Conservation (phyloP, 2,329 filamentous ascomycete genomes). For the Fusarium udum region DNA sequence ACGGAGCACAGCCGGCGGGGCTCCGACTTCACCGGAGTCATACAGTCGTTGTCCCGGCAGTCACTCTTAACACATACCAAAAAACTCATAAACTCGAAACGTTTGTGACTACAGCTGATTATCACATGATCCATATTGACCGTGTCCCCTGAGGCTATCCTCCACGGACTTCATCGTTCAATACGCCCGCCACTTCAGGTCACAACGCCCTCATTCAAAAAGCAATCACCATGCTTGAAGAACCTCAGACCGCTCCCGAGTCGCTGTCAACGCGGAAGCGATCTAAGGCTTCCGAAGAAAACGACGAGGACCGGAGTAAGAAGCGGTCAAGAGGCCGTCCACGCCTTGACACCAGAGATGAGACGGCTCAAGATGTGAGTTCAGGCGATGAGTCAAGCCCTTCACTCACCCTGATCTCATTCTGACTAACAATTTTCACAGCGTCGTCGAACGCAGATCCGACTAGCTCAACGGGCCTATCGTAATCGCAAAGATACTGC, state of each 20-base stretch:
- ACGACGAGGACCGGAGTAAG: slow-evolving; percentile 55
- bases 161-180: not conserved
- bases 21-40: slow-evolving; percentile 1
- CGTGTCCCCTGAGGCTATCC: not conserved
- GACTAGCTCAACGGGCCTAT: slow-evolving; percentile 86
- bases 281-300: slow-evolving; percentile 34
- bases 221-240: slow-evolving; percentile 14
- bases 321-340: slow-evolving; percentile 78
- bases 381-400: not conserved
- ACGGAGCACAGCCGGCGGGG: slow-evolving; percentile 15
- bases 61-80: not conserved
- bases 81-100: not conserved
- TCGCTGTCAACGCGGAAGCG: slow-evolving; percentile 37
- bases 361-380: slow-evolving; percentile 80
- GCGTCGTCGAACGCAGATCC: slow-evolving; percentile 87
- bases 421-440: slow-evolving; percentile 48
- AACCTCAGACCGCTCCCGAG: not conserved
- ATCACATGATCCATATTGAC: not conserved
- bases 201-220: not conserved
- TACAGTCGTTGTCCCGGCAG: not conserved
- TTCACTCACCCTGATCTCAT: not conserved
- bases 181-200: not conserved
- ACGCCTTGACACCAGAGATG: slow-evolving; percentile 78
- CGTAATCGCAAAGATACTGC: slow-evolving; percentile 85
- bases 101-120: not conserved